A percentile compares a stretch with the other conserved stretches of the same genome.
Evolutionary conservation across 768 basidiomycete species (phyloP).

Genomic region (Cytidiella melzeri): DNA sequence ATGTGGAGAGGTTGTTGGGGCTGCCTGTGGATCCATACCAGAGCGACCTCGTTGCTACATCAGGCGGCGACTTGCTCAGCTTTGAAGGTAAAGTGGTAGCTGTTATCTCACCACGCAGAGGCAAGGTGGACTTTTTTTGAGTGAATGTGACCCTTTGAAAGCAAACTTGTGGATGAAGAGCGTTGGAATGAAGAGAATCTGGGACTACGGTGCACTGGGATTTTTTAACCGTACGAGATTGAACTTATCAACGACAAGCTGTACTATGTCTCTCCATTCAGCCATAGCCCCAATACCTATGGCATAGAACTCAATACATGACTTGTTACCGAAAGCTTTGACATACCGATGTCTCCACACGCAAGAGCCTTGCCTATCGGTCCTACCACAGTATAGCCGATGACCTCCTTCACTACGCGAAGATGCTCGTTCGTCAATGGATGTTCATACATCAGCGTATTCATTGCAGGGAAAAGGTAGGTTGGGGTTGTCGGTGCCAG

Average conservation of each 20-base stretch:
- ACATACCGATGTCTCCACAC: conserved; percentile 85
- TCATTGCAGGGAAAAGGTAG: conserved; percentile 96
- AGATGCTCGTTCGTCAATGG: conserved; percentile 86
- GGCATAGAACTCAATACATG: neutral
- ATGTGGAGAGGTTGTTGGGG: conserved; percentile 49
- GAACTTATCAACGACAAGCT: conserved; percentile 59
- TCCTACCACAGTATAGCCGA: conserved; percentile 77
- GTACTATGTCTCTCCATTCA: conserved; percentile 88
- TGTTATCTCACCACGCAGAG: conserved; percentile 27
- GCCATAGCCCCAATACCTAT: conserved; percentile 92
- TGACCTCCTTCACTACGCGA: conserved; percentile 61
- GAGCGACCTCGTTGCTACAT: conserved; percentile 26
- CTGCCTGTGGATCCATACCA: conserved; percentile 19
- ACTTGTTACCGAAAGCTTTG: neutral
- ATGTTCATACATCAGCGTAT: conserved; percentile 96
- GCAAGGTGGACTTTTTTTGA: conserved; percentile 23
- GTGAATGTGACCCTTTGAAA: no score
- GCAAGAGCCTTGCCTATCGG: conserved; percentile 86
- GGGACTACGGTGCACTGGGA: no score
- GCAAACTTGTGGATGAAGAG: no score
- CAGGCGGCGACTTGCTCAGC: conserved; percentile 29
- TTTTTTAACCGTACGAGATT: conserved; percentile 13
- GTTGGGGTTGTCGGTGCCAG: conserved; percentile 80
- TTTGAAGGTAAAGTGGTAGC: conserved; percentile 32
- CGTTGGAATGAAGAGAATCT: no score